Evolutionary conservation across 2,329 filamentous ascomycete species (phyloP), one percentile per base, ranked within the genome.

Genomic region (Cadophora luteo-olivacea): DNA sequence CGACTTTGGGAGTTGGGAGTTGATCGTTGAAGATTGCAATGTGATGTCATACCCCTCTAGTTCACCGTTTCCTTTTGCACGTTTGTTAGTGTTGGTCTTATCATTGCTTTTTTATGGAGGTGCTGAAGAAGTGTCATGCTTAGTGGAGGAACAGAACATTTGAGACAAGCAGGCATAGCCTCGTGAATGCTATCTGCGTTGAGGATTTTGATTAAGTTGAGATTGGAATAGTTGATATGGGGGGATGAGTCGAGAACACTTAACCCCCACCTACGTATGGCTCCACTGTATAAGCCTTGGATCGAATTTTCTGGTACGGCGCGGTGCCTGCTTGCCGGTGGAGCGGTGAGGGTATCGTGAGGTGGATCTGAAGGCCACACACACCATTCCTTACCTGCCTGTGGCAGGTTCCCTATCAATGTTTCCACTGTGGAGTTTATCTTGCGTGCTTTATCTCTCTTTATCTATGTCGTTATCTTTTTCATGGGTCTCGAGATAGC

Each of bases 211-310:
- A 29, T 45, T 19, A 19, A 16, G 2, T 19, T 16, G 36, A 38
- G 11, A 38, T 38, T 14, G 14, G 36, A 14, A 9, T 38, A 38
- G 36, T 38, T 38, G 36, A 38, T 38, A 38, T 11, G 36, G 36
- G 2, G 36, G 36, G 36, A 16, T 6, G 41, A 45, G 6, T 16
- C 4, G 16, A 45, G 41, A 29, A 29, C 29, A 5, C 5, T 29
- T 3, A 29, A 29, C 29, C 29, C 29, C 29, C 29, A 29, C 36
- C 36, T 14, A 9, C 36, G 36, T 38, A 9, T 11, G 36, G 52
- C 52, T 55, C 52, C 52, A 55, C 52, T 55, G 52, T 55, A 55
- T 55, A 55, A 55, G 52, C 52, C 52, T 55, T 29, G 52, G 45
- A 22, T 8, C 19, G 45, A 49, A 4, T 49, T 49, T 22, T 49